phyloP scores from a whole-genome alignment of 306 rosid genomes.

The Casuarina equisetifolia region DNA sequence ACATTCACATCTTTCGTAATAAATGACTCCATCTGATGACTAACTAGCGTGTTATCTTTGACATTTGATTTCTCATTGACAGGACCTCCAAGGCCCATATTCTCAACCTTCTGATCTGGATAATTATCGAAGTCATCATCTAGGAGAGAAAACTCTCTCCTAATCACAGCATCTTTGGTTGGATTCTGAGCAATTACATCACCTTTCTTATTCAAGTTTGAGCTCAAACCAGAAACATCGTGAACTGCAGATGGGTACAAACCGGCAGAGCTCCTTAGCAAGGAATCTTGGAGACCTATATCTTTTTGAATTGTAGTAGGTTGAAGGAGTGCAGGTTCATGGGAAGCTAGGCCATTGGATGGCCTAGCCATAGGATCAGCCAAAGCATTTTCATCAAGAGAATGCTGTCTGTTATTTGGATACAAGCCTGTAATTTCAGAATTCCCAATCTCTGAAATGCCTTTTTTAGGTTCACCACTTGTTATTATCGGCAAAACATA shows the following conservation, averaged over 20 bases:
- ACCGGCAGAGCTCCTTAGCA: slow-evolving; percentile 31
- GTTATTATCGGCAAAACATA: slow-evolving; percentile 37
- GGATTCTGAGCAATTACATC: slow-evolving; percentile 31
- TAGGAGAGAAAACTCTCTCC: slow-evolving; percentile 42
- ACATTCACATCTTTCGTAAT: slow-evolving; percentile 23
- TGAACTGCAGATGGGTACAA: slow-evolving; percentile 34
- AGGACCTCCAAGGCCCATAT: slow-evolving; percentile 29
- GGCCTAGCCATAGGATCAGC: slow-evolving; percentile 39
- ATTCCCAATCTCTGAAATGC: slow-evolving; percentile 30
- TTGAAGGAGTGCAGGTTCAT: slow-evolving; percentile 34
- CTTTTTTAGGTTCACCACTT: slow-evolving; percentile 34
- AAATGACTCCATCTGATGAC: slow-evolving; percentile 27
- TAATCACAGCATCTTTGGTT: slow-evolving; percentile 26
- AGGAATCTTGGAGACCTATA: slow-evolving; percentile 32
- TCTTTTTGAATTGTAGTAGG: slow-evolving; percentile 33
- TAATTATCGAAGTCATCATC: slow-evolving; percentile 41
- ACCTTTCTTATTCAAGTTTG: slow-evolving; percentile 37
- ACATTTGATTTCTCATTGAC: slow-evolving; percentile 31
- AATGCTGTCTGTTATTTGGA: slow-evolving; percentile 35
- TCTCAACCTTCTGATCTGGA: slow-evolving; percentile 41
- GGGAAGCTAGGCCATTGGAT: slow-evolving; percentile 34
- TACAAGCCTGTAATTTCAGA: slow-evolving; percentile 36
- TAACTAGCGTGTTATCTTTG: slow-evolving; percentile 26
- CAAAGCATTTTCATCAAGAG: slow-evolving; percentile 22
- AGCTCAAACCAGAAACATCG: slow-evolving; percentile 29